These are phyloP conservation scores for Penicillium maclennaniae DNA, from an alignment of 495 filamentous ascomycete species.

Conservation along the genomic window DNA sequence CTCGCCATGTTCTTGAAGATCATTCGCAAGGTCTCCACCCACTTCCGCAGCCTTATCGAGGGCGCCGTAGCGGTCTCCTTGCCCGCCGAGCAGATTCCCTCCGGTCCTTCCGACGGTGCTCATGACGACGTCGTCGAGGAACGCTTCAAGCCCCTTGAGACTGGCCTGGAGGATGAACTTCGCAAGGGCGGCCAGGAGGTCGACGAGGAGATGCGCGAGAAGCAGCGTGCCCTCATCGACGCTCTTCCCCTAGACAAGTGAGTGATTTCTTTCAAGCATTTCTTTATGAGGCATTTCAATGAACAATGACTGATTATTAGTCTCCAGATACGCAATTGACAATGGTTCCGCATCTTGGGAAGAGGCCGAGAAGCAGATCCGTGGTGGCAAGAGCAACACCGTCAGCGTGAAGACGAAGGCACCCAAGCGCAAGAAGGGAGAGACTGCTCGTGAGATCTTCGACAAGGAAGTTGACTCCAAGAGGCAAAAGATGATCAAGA, in stretches of 20 bases:
- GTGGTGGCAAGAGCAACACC: conserved; percentile 57
- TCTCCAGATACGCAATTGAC: conserved; percentile 72
- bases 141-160: conserved; percentile 65
- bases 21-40: conserved; percentile 74
- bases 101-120: conserved; percentile 52
- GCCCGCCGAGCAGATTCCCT: conserved; percentile 52
- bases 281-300: conserved; percentile 13
- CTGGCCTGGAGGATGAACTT: conserved; percentile 78
- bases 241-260: conserved; percentile 84
- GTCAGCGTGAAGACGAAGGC: conserved; percentile 78
- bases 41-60: conserved; percentile 72
- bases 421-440: conserved; percentile 75
- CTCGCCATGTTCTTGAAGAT: conserved; percentile 97
- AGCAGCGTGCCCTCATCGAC: conserved; percentile 83
- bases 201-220: conserved; percentile 62
- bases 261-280: conserved; percentile 31
- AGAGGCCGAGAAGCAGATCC: conserved; percentile 76
- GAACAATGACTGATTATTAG: conserved; percentile 46
- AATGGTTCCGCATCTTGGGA: conserved; percentile 70
- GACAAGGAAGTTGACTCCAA: conserved; percentile 47
- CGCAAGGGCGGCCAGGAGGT: conserved; percentile 77
- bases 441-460: conserved; percentile 52
- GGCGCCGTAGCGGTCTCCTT: conserved; percentile 67
- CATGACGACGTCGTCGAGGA: conserved; percentile 59
- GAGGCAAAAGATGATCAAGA: conserved; percentile 49